A percentile compares a stretch with the other conserved stretches of the same genome.
Evolutionary conservation across 805 yeast species (phyloP).

Genomic region (Kodamaea fukazawae): DNA sequence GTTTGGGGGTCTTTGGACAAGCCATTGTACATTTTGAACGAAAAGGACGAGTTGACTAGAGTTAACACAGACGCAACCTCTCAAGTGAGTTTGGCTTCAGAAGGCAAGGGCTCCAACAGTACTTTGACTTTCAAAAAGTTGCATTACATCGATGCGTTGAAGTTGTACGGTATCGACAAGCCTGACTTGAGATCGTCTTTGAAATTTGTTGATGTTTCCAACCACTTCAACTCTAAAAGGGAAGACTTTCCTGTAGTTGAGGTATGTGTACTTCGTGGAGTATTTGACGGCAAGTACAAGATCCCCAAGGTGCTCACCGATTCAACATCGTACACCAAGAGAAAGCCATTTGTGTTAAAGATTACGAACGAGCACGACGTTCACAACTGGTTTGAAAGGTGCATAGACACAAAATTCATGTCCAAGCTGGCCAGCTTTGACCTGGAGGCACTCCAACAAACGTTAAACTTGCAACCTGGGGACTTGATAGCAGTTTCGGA

Average conservation of each 20-base stretch:
- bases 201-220: slow-evolving; percentile 48
- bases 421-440: slow-evolving; percentile 15
- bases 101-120: too few species aligned
- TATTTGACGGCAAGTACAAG: slow-evolving; percentile 28
- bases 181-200: slow-evolving; percentile 79
- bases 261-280: slow-evolving; percentile 60
- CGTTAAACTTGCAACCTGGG: slow-evolving; percentile 53
- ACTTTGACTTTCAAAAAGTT: slow-evolving; percentile 37
- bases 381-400: slow-evolving; percentile 42
- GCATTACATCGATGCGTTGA: slow-evolving; percentile 66
- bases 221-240: slow-evolving; percentile 30
- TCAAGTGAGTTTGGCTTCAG: slow-evolving; percentile 14
- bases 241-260: slow-evolving; percentile 68
- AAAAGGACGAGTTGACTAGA: slow-evolving; percentile 28
- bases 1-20: slow-evolving; percentile 54
- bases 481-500: slow-evolving; percentile 78
- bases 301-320: slow-evolving; percentile 42
- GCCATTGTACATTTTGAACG: slow-evolving; percentile 37
- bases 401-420: slow-evolving; percentile 30
- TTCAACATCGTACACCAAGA: slow-evolving; percentile 44
- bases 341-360: slow-evolving; percentile 58
- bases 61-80: slow-evolving; percentile 12
- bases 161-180: slow-evolving; percentile 84
- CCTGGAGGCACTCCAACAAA: slow-evolving; percentile 13
- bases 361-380: slow-evolving; percentile 44